A percentile compares a stretch with the other conserved stretches of the same genome.
Evolutionary conservation across 805 yeast species (phyloP).

Genomic region (Candida montana): DNA sequence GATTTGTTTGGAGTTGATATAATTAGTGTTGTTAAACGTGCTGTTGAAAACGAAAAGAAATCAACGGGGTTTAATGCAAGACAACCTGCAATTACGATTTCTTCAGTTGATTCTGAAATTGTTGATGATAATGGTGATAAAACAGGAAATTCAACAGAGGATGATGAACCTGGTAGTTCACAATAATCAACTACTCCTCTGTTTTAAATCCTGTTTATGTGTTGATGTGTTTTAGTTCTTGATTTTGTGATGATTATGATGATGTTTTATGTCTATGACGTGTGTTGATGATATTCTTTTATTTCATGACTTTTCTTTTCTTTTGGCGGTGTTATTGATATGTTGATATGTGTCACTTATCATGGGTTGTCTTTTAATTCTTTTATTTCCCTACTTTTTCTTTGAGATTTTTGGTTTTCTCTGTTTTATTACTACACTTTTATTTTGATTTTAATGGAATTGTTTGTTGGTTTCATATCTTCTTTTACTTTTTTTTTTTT

Average conservation of each 20-base stretch:
- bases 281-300: too few species aligned
- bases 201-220: not conserved
- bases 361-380: too few species aligned
- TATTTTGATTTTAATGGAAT: too few species aligned
- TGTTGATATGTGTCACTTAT: too few species aligned
- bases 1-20: constrained; percentile 58
- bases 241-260: not conserved
- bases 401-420: too few species aligned
- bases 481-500: too few species aligned
- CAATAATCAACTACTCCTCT: not conserved
- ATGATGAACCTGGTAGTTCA: constrained; percentile 1
- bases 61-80: constrained; percentile 1
- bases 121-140: not conserved
- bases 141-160: constrained; percentile 5
- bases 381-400: too few species aligned
- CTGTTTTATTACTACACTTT: too few species aligned
- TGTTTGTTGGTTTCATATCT: too few species aligned
- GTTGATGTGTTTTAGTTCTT: not conserved
- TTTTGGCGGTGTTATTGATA: too few species aligned
- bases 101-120: not conserved
- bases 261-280: too few species aligned
- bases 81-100: not conserved
- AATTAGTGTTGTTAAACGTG: constrained; percentile 43
- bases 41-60: constrained; percentile 28
- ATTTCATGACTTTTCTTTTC: too few species aligned